phyloP scores from a whole-genome alignment of 768 basidiomycete genomes.

The Coprinellus micaceus region DNA sequence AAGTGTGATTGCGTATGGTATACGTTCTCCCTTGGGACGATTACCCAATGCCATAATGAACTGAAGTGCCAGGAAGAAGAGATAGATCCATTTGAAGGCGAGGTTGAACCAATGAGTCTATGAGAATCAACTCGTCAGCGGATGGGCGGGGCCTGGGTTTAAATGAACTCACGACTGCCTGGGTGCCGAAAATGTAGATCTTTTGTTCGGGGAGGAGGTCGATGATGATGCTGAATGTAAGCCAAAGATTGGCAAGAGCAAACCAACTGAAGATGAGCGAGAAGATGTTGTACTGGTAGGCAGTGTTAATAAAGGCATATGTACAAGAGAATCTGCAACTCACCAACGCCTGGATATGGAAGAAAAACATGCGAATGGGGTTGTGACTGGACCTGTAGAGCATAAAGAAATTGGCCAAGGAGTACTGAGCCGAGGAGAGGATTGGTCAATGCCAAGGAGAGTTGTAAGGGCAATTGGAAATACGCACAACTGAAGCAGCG shows the following conservation, averaged over 20 bases:
- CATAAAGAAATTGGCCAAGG: conserved; percentile 88
- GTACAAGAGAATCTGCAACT: neutral
- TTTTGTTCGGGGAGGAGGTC: conserved; percentile 62
- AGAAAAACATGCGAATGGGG: conserved; percentile 91
- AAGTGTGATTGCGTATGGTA: conserved; percentile 72
- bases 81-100: conserved; percentile 81
- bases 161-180: conserved; percentile 50
- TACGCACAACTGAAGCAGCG: conserved; percentile 55
- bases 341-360: conserved; percentile 81
- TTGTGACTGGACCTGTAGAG: conserved; percentile 86
- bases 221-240: conserved; percentile 94
- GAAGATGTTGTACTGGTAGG: conserved; percentile 78
- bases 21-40: conserved; percentile 84
- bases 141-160: neutral
- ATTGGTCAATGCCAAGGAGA: neutral
- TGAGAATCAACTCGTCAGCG: neutral
- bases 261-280: conserved; percentile 91
- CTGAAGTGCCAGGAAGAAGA: conserved; percentile 78
- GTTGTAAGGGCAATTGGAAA: neutral
- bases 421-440: conserved; percentile 41
- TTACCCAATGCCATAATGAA: conserved; percentile 64
- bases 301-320: neutral
- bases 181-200: conserved; percentile 69
- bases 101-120: conserved; percentile 90
- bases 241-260: conserved; percentile 86